phyloP scores from a whole-genome alignment of 1,284 basidiomycete genomes.

The Earliella scabrosa region DNA sequence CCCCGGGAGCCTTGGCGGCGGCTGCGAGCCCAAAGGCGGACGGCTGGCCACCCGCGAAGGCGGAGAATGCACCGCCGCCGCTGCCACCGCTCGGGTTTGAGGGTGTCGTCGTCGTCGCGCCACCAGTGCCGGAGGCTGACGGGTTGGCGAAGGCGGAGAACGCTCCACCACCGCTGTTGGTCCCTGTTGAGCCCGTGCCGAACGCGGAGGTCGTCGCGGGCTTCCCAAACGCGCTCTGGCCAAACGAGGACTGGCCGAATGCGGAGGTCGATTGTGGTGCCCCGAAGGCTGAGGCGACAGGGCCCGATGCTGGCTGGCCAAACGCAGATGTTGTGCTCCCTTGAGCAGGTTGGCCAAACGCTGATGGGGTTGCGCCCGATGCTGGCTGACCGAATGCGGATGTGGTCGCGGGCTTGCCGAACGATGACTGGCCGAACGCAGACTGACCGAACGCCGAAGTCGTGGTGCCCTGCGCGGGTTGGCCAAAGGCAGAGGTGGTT shows the following conservation, averaged over 20 bases:
- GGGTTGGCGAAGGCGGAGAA: conserved; percentile 31
- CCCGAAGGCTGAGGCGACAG: conserved; percentile 34
- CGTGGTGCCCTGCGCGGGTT: conserved; percentile 17
- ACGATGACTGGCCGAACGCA: conserved; percentile 37
- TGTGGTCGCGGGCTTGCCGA: neutral
- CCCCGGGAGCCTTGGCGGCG: conserved; percentile 25
- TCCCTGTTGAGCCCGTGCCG: conserved; percentile 22
- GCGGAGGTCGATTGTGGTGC: conserved; percentile 30
- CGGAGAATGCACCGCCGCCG: conserved; percentile 38
- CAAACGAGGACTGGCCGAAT: conserved; percentile 35
- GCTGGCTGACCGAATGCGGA: conserved; percentile 40
- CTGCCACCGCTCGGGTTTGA: neutral
- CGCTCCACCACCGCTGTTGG: conserved; percentile 28
- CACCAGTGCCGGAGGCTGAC: conserved; percentile 25
- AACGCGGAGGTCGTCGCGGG: conserved; percentile 39
- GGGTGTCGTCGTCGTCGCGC: no score
- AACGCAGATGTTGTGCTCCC: conserved; percentile 33
- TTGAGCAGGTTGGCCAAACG: conserved; percentile 30
- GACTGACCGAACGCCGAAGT: conserved; percentile 37
- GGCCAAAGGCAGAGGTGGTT: conserved; percentile 40
- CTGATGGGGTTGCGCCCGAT: conserved; percentile 19
- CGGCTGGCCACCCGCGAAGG: conserved; percentile 36
- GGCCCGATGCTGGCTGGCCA: conserved; percentile 30
- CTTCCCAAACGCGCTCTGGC: conserved; percentile 32
- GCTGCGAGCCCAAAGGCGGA: conserved; percentile 38